These are phyloP conservation scores for Fusarium sp. DNA, from an alignment of 2,329 filamentous ascomycete species.

Conservation along the genomic window DNA sequence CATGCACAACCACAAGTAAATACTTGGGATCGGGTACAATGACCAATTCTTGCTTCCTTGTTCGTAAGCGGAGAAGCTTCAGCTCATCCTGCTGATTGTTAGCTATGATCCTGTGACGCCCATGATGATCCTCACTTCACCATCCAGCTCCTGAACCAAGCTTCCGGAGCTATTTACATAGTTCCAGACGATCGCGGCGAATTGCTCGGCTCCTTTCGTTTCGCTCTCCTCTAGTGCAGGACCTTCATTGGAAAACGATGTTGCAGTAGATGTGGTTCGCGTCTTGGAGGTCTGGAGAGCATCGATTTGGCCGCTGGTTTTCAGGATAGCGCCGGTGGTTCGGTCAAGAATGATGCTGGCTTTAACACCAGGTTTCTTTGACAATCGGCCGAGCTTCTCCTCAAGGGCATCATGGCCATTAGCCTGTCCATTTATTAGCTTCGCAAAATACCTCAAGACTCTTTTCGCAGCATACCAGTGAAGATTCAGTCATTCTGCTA, in stretches of 20 bases:
- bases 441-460: neutral
- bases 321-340: conserved; percentile 76
- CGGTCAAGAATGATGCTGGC: conserved; percentile 80
- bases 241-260: conserved; percentile 58
- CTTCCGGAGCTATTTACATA: conserved; percentile 76
- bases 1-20: conserved; percentile 81
- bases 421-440: conserved; percentile 42
- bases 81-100: conserved; percentile 71
- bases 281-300: conserved; percentile 57
- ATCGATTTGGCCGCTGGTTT: conserved; percentile 75
- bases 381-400: conserved; percentile 73
- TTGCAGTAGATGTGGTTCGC: conserved; percentile 48
- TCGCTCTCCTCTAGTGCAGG: conserved; percentile 56
- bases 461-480: conserved; percentile 29
- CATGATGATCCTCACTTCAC: conserved; percentile 61
- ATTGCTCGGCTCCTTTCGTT: conserved; percentile 72
- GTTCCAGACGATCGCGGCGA: conserved; percentile 79
- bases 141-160: conserved; percentile 77
- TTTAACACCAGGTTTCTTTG: conserved; percentile 81
- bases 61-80: conserved; percentile 78
- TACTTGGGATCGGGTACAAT: conserved; percentile 85
- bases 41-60: conserved; percentile 86
- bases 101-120: conserved; percentile 27
- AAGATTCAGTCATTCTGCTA: conserved; percentile 38
- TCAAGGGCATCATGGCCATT: conserved; percentile 69